Evolutionary conservation across 2,329 filamentous ascomycete species (phyloP).

Genomic region (Dactylella cylindrospora): DNA sequence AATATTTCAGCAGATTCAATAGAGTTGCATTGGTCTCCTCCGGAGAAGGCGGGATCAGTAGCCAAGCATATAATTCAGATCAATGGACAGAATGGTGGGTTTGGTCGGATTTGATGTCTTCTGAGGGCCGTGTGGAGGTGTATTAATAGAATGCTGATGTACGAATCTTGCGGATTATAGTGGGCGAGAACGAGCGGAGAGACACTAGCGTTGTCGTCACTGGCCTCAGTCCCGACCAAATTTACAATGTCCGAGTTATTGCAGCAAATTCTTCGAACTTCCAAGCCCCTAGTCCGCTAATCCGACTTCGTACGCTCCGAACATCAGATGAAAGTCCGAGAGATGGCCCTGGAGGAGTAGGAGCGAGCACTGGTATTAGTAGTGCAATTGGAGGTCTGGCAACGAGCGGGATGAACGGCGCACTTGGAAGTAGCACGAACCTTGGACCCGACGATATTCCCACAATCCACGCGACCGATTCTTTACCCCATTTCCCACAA

Average conservation of each 20-base stretch:
- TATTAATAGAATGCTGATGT: conserved; percentile 12
- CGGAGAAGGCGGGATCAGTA: conserved; percentile 66
- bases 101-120: background rate
- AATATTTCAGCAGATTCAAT: conserved; percentile 85
- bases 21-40: conserved; percentile 85
- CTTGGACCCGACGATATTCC: conserved; percentile 46
- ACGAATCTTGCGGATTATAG: conserved; percentile 55
- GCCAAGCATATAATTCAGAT: conserved; percentile 89
- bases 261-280: conserved; percentile 91
- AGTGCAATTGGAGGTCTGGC: conserved; percentile 10
- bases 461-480: conserved; percentile 44
- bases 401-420: conserved; percentile 21
- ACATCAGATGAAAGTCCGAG: conserved; percentile 54
- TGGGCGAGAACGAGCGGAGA: conserved; percentile 74
- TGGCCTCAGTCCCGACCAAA: conserved; percentile 79
- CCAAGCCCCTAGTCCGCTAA: conserved; percentile 80
- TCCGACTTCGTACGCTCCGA: conserved; percentile 75
- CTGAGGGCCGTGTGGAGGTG: background rate
- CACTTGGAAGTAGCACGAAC: conserved; percentile 24
- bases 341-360: conserved; percentile 44
- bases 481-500: conserved; percentile 26
- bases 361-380: conserved; percentile 49
- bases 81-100: conserved; percentile 83
- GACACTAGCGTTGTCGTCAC: conserved; percentile 87
- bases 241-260: conserved; percentile 91